Base-by-base conservation (phyloP, 768 basidiomycete genomes). In the Lyophyllum semitale region DNA sequence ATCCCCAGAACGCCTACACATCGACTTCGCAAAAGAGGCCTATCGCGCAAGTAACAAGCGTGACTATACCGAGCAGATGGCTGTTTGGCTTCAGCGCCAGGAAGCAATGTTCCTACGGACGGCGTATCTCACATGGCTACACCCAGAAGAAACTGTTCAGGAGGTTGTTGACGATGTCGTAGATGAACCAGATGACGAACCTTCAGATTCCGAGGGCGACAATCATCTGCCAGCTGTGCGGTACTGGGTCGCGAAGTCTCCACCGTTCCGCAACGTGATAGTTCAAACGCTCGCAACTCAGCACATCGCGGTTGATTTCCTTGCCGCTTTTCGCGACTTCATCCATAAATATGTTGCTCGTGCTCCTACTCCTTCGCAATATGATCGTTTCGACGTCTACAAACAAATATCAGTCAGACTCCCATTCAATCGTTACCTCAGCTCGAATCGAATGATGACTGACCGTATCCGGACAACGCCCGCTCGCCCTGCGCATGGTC, bases 51-150 rank as follows among this genome's bases (percentile, higher is more conserved):
- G 58, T 17, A 71, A 67, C 33, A 60, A 60, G 41, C 48, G 57
- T 2, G 58, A 68, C 33, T 66, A 65, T 46, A 46, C 54, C 6
- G 47, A 61, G 27, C 75, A 75, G 42, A n/a, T n/a, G n/a, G n/a
- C n/a, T n/a, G n/a, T n/a, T n/a, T n/a, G n/a, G n/a, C n/a, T n/a
- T n/a, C n/a, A 65, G 22, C 55, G 63, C 6, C 67, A 66, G 25
- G 74, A 75, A 37, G 65, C 69, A 1, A 58, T 74, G 26, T 22
- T 45, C 12, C 49, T 56, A 3, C 62, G 57, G 6, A 12, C 51
- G 2, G 23, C 57, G 1, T 73, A 63, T 38, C 59, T 74, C 2
- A 17, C 53, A 15, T 73, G 70, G 73, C 45, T 46, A 15, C 17
- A 37, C 18, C 42, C 30, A 23, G 40, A 53, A n/a, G 12, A 18